Evolutionary conservation across 2,329 filamentous ascomycete species (phyloP).

Genomic region (Stachybotrys elegans): DNA sequence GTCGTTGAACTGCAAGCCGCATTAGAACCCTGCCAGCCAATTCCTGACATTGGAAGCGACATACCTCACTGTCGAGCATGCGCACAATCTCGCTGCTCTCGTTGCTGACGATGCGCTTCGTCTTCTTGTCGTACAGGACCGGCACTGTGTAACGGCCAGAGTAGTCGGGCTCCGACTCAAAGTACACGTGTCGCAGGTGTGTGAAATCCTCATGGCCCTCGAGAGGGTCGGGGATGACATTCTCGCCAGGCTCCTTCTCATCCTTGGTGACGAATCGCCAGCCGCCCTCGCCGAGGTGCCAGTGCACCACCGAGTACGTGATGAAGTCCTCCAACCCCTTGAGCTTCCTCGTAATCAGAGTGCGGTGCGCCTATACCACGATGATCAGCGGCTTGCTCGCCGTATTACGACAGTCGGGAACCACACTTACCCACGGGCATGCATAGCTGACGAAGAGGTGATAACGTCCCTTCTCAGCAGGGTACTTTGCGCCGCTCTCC

Average conservation of each 20-base stretch:
- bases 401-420: not conserved
- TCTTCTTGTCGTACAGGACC: constrained; percentile 75
- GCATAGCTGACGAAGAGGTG: constrained; percentile 94
- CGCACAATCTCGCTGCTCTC: constrained; percentile 90
- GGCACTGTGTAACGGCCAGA: constrained; percentile 81
- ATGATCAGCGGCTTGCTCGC: not conserved
- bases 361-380: constrained; percentile 60
- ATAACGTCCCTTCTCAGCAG: constrained; percentile 83
- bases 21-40: not conserved
- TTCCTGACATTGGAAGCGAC: constrained; percentile 2
- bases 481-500: constrained; percentile 67
- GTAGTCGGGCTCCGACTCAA: constrained; percentile 67
- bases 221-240: constrained; percentile 63
- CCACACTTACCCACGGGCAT: constrained; percentile 68
- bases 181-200: constrained; percentile 76
- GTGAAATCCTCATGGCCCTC: constrained; percentile 65
- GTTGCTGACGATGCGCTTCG: constrained; percentile 77
- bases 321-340: constrained; percentile 90
- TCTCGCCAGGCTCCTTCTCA: constrained; percentile 52
- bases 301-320: constrained; percentile 77
- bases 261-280: constrained; percentile 76
- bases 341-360: constrained; percentile 80
- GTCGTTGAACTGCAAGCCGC: constrained; percentile 59
- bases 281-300: constrained; percentile 70
- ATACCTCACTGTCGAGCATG: constrained; percentile 74